Conservation (phyloP, 805 yeast genomes). For the Yamadazyma takamatsuzukensis region DNA sequence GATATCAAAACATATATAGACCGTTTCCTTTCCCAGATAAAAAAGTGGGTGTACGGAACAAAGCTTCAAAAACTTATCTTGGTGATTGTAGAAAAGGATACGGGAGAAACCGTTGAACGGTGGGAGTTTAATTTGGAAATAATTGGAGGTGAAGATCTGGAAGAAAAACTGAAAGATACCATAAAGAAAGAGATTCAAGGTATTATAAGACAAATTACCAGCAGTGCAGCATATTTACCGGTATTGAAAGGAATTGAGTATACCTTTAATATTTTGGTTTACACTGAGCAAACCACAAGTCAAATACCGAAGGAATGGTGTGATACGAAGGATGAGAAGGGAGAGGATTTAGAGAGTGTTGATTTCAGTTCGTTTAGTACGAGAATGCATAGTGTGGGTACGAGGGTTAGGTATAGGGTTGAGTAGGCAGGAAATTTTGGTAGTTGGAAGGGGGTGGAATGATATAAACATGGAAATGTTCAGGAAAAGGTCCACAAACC, state of each 20-base stretch:
- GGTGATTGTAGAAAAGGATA: constrained; percentile 65
- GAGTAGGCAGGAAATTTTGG: too few relatives aligned
- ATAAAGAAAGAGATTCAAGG: constrained; percentile 78
- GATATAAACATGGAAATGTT: too few relatives aligned
- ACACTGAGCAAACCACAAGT: constrained; percentile 56
- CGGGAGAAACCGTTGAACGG: constrained; percentile 68
- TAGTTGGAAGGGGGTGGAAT: too few relatives aligned
- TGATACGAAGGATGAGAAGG: constrained; percentile 60
- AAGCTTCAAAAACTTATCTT: constrained; percentile 65
- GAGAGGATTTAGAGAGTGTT: constrained; percentile 56
- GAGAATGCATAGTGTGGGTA: constrained; percentile 63
- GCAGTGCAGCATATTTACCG: constrained; percentile 83
- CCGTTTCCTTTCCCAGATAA: constrained; percentile 62
- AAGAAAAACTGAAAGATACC: constrained; percentile 38
- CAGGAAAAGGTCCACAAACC: too few relatives aligned
- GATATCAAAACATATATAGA: constrained; percentile 70
- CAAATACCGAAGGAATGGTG: constrained; percentile 83
- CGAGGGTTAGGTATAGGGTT: constrained; percentile 59
- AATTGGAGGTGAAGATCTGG: constrained; percentile 15
- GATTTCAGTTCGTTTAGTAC: constrained; percentile 68
- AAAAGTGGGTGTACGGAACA: constrained; percentile 69
- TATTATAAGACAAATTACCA: constrained; percentile 82
- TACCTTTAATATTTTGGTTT: constrained; percentile 82
- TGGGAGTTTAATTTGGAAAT: constrained; percentile 80
- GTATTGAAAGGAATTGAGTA: constrained; percentile 53